phyloP scores from a whole-genome alignment of 805 yeast species.

The Candida multigemmis region DNA sequence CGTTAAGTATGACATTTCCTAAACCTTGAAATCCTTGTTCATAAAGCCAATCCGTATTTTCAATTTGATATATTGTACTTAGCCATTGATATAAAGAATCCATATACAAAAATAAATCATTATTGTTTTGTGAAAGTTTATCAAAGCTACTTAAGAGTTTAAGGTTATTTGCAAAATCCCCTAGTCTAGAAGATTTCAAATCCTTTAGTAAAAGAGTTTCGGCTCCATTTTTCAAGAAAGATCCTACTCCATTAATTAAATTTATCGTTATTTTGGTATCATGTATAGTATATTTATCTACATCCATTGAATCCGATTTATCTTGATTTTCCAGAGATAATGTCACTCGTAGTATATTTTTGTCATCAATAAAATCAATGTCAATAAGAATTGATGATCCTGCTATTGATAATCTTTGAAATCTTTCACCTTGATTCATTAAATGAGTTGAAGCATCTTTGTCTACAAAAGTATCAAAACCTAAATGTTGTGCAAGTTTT shows the following conservation, averaged over 20 bases:
- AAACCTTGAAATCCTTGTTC: slow-evolving; percentile 13
- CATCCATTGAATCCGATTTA: not conserved
- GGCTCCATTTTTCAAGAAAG: slow-evolving; percentile 10
- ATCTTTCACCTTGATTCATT: slow-evolving; percentile 8
- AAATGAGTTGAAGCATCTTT: slow-evolving; percentile 19
- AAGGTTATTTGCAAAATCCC: slow-evolving; percentile 25
- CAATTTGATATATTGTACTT: slow-evolving; percentile 14
- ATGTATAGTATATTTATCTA: slow-evolving; percentile 1
- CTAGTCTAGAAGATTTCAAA: slow-evolving; percentile 11
- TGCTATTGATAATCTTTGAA: slow-evolving; percentile 30
- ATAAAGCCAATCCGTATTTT: slow-evolving; percentile 12
- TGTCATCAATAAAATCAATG: slow-evolving; percentile 23
- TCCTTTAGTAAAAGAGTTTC: slow-evolving; percentile 13
- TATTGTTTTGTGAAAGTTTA: slow-evolving; percentile 17
- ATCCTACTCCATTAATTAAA: slow-evolving; percentile 6
- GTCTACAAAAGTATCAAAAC: slow-evolving; percentile 33
- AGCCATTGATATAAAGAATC: slow-evolving; percentile 22
- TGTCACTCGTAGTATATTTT: slow-evolving; percentile 16
- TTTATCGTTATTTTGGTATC: slow-evolving; percentile 7
- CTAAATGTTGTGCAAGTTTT: slow-evolving; percentile 29
- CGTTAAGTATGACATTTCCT: slow-evolving; percentile 21
- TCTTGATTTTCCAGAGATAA: slow-evolving; percentile 27
- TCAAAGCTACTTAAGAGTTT: slow-evolving; percentile 28
- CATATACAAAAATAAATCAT: slow-evolving; percentile 20
- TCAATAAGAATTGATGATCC: slow-evolving; percentile 31